These are phyloP conservation scores for Huiozyma sinensis DNA, from an alignment of 805 yeast species.

Conservation along the genomic window DNA sequence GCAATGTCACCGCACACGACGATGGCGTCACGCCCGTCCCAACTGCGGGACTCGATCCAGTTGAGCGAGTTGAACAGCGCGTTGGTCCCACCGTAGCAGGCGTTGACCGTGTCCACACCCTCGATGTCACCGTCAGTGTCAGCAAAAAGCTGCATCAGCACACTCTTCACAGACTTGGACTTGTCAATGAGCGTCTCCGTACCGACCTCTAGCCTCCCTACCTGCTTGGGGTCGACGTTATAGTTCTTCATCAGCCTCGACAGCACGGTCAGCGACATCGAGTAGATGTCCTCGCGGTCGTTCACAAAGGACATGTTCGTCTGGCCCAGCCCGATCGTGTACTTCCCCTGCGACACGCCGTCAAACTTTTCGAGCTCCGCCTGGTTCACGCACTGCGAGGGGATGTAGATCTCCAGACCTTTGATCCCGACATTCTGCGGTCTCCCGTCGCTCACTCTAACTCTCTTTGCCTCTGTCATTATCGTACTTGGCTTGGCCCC, in stretches of 20 bases:
- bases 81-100: constrained; percentile 97
- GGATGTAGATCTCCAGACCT: constrained; percentile 88
- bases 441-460: not conserved
- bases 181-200: constrained; percentile 95
- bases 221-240: constrained; percentile 64
- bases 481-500: too few relatives aligned
- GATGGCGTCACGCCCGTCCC: constrained; percentile 98
- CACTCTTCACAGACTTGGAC: constrained; percentile 93
- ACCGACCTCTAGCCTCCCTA: constrained; percentile 96
- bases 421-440: constrained; percentile 78
- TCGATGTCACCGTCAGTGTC: constrained; percentile 74
- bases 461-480: not conserved
- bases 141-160: constrained; percentile 77
- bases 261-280: constrained; percentile 83
- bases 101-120: constrained; percentile 92
- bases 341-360: constrained; percentile 85
- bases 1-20: constrained; percentile 98
- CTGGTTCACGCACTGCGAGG: constrained; percentile 77
- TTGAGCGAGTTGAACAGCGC: constrained; percentile 88
- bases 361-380: constrained; percentile 75
- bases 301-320: constrained; percentile 96
- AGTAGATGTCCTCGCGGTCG: constrained; percentile 95
- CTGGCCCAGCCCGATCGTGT: constrained; percentile 97
- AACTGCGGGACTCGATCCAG: constrained; percentile 91
- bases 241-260: constrained; percentile 68